Percentiles rank a stretch among this genome's conserved stretches.
Conservation (phyloP, 2,329 filamentous ascomycete genomes). For the Ophiostoma montium region DNA sequence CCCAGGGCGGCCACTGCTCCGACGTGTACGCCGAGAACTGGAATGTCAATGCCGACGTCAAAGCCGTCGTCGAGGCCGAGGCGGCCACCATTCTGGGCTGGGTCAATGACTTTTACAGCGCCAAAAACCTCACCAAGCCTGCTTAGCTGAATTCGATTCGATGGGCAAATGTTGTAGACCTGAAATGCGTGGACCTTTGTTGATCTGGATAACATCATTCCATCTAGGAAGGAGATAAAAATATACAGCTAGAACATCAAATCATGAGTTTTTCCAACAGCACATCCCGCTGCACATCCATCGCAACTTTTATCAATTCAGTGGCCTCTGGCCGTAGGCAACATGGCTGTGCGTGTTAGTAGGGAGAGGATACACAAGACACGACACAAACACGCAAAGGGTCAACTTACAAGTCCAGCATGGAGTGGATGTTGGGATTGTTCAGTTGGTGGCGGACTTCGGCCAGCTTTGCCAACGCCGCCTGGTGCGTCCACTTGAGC, state of each 20-base stretch:
- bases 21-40: constrained; percentile 32
- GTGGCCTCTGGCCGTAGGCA: constrained; percentile 12
- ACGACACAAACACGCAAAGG: not conserved
- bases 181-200: too few relatives aligned
- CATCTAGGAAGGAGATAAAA: too few relatives aligned
- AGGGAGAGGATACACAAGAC: not conserved
- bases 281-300: too few relatives aligned
- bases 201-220: too few relatives aligned
- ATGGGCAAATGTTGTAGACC: too few relatives aligned
- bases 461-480: constrained; percentile 10
- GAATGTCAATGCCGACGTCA: constrained; percentile 32
- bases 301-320: not conserved
- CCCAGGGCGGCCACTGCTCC: constrained; percentile 25
- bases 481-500: constrained; percentile 13
- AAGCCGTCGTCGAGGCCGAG: constrained; percentile 34
- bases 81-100: constrained; percentile 36
- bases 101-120: constrained; percentile 34
- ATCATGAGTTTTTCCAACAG: too few relatives aligned
- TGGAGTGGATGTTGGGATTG: constrained; percentile 12
- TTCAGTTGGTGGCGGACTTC: constrained; percentile 11
- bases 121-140: constrained; percentile 15
- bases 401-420: constrained; percentile 11
- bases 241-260: too few relatives aligned
- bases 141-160: not conserved
- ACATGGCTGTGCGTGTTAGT: constrained; percentile 8